These are phyloP conservation scores for Pavlovales sp. DNA, from an alignment of 208 protist species.

Conservation along the genomic window DNA sequence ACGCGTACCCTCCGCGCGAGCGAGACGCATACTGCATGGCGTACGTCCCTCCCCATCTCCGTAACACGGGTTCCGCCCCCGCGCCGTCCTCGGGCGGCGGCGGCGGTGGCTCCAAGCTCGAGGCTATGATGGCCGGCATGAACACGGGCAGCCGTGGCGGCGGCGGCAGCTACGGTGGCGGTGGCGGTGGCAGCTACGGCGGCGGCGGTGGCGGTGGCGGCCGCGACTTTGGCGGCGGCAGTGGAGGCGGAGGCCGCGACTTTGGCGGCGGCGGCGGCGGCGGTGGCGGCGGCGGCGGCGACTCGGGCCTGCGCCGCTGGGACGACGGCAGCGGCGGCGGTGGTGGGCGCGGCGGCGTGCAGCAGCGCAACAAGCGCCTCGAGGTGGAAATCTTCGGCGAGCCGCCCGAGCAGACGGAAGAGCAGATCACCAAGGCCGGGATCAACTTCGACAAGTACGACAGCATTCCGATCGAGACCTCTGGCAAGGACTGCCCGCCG, in stretches of 20 bases:
- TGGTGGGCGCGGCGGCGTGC: too few species aligned
- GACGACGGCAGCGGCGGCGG: background rate
- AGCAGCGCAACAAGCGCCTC: background rate
- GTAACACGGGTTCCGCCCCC: too few species aligned
- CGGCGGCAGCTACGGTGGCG: background rate
- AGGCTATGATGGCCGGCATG: background rate
- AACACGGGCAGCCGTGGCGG: background rate
- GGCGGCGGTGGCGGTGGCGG: too few species aligned
- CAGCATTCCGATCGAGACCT: constrained; percentile 77
- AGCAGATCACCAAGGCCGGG: constrained; percentile 34
- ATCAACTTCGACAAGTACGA: constrained; percentile 87
- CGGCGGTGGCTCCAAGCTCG: background rate
- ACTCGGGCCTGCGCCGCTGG: too few species aligned
- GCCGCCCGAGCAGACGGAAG: background rate
- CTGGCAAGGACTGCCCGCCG: background rate
- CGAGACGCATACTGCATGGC: background rate
- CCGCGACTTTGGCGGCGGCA: background rate
- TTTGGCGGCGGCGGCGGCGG: too few species aligned
- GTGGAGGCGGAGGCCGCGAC: background rate
- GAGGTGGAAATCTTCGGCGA: background rate
- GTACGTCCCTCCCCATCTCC: background rate
- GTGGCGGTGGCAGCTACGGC: too few species aligned
- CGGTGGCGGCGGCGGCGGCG: too few species aligned
- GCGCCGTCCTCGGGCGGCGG: too few species aligned
- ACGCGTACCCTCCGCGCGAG: too few species aligned